Evolutionary conservation across 2,329 filamentous ascomycete genomes (phyloP).

Genomic region (Hypomyces rosellus): DNA sequence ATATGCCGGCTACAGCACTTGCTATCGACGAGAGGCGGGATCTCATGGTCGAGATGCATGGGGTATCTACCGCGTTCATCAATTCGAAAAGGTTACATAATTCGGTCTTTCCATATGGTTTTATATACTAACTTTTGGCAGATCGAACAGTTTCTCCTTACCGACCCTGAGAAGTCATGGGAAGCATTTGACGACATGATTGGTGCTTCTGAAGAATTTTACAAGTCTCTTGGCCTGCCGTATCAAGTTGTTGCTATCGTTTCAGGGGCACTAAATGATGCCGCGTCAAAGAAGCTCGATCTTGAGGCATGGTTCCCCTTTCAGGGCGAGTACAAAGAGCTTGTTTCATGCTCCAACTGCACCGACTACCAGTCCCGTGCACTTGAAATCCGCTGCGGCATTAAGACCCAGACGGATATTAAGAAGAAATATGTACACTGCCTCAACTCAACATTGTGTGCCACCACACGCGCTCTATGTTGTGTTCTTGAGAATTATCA

Average conservation of each 20-base stretch:
- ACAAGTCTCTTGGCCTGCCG: slow-evolving; percentile 79
- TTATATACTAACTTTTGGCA: slow-evolving; percentile 11
- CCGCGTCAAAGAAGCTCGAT: slow-evolving; percentile 80
- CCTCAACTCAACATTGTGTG: slow-evolving; percentile 82
- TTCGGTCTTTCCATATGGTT: background rate
- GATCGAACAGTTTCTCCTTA: slow-evolving; percentile 72
- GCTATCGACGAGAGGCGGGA: slow-evolving; percentile 92
- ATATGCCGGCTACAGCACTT: slow-evolving; percentile 87
- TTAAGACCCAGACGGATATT: slow-evolving; percentile 76
- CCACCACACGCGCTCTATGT: slow-evolving; percentile 87
- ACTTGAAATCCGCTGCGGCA: slow-evolving; percentile 85
- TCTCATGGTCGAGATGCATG: slow-evolving; percentile 82
- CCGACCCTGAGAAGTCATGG: slow-evolving; percentile 87
- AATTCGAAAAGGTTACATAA: slow-evolving; percentile 78
- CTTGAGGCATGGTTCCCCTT: slow-evolving; percentile 95
- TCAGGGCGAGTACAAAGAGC: slow-evolving; percentile 96
- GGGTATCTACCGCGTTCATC: slow-evolving; percentile 97
- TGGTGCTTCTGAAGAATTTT: slow-evolving; percentile 84
- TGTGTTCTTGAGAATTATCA: slow-evolving; percentile 97
- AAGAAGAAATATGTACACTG: slow-evolving; percentile 93
- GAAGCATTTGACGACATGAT: slow-evolving; percentile 94
- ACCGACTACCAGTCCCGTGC: slow-evolving; percentile 95
- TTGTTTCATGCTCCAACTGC: slow-evolving; percentile 97
- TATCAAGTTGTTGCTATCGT: slow-evolving; percentile 93
- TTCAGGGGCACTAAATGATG: slow-evolving; percentile 84